Base-by-base conservation (phyloP, 2,329 filamentous ascomycete genomes). In the Paramyrothecium roridum region DNA sequence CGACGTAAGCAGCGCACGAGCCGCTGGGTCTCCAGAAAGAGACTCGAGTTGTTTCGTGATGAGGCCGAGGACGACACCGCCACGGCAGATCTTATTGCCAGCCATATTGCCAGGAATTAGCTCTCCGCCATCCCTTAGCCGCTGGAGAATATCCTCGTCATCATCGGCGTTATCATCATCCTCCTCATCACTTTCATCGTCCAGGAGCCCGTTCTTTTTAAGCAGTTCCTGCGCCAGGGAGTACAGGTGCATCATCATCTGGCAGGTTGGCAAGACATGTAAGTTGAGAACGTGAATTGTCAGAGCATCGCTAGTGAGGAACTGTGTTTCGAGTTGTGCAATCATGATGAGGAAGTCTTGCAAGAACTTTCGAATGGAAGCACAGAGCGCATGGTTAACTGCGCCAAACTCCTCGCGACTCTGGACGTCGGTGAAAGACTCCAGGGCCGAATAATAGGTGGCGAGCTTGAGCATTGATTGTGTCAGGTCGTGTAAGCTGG, bases 261-360 rank as follows among this genome's bases (percentile, higher is more conserved):
- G 93, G 63, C 88, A 87, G 2, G 93, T 97, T 2, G 91, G 89
- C 63, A 96, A 86, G 3, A 90, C 93, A 65, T 97, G 93, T 17
- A 99, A 83, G 68, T 96, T 95, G 60, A 99, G 83, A 34, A 96
- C 87, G 70, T 99, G 95, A 19, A 99, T 77, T 0, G 95, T 99
- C 67, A 99, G 98, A 8, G 84, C 85, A 34, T 90, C 82, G 68
- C 93, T 96, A 17, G 90, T 96, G 52, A 98, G 80, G 61, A 96
- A 90, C 66, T 98, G 93, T 54, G 91, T 91, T 72, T 99, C 95
- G 34, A 99, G 79, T 70, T 99, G 95, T 19, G 92, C 92, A 65
- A 98, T 86, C 72, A 99, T 84, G 54, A 96, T 86, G 56, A 98
- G 79, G 68, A 98, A 99, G 70, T 99, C 95, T 56, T 96, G 95